Base-by-base conservation (phyloP, 202 grass and related monocot genomes). In the Carex sylvatica region DNA sequence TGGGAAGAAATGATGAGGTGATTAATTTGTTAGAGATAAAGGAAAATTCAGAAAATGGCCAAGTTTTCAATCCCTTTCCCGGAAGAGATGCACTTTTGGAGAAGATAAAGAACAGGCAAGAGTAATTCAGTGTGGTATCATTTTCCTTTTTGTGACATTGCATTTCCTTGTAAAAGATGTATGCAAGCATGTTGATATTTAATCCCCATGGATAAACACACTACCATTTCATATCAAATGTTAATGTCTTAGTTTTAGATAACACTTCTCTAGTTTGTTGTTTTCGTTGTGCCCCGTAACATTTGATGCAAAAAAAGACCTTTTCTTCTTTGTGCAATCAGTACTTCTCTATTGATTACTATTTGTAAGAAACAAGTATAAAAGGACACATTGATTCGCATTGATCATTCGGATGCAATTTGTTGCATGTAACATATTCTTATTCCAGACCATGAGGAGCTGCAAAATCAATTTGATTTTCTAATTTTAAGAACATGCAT, bases 1-100 rank as follows among this genome's bases (percentile, higher is more conserved):
- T 78, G 28, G 82, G 44, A 40, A 79, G 65, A 55, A 73, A 62
- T 72, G 55, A 83, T 5, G 74, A 80, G 12, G 70, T 67, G 40
- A 85, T 23, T 70, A 58, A 74, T 46, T 20, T 47, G 12, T 49
- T 16, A 40, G 5, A 24, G 26, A 88, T 70, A 15, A 54, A 59
- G 0, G 33, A 40, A 6, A 22, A 69, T 64, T 53, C 30, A 33
- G 66, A 36, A 11, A 91, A 63, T 64, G 35, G 16, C 2, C 22
- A 62, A 15, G 22, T 22, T 35, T 52, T 55, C 42, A 86, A 36
- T 59, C 91, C 91, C 2, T 97, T 93, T 77, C 91, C 89, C 44
- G 88, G 91, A 44, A 83, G 89, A 56, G 88, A 83, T 55, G 59
- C 85, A 9, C 86, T 93, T 54, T 71, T 97, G 7, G 79, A 95